Conservation (phyloP, 1,284 basidiomycete genomes). For the Boletus mariae region DNA sequence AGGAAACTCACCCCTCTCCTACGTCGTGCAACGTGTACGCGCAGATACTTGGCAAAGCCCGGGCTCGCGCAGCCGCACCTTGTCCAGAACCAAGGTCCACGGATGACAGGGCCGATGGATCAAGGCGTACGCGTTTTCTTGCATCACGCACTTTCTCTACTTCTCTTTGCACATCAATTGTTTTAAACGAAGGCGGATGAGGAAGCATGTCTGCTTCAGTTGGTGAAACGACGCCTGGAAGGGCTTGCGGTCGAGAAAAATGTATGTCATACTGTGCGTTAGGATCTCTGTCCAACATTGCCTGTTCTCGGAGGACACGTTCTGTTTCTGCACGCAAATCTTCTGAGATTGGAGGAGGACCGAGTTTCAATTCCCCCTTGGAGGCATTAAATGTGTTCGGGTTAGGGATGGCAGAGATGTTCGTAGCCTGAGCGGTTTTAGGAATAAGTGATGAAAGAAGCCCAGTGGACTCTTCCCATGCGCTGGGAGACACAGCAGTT, state of each 20-base stretch:
- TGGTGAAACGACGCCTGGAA: constrained; percentile 59
- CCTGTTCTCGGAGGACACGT: constrained; percentile 68
- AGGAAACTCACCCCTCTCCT: constrained; percentile 71
- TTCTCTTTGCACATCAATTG: constrained; percentile 87
- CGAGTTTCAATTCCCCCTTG: constrained; percentile 79
- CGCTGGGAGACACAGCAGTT: constrained; percentile 54
- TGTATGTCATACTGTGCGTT: constrained; percentile 61
- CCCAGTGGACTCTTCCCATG: constrained; percentile 82
- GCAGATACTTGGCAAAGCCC: constrained; percentile 84
- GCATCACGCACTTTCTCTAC: constrained; percentile 89
- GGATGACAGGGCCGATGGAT: constrained; percentile 61
- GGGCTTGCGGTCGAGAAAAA: constrained; percentile 43
- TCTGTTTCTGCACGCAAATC: constrained; percentile 79
- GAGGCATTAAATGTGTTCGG: constrained; percentile 72
- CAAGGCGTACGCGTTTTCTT: constrained; percentile 84
- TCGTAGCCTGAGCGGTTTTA: constrained; percentile 38
- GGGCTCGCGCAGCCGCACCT: constrained; percentile 50
- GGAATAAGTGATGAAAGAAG: constrained; percentile 76
- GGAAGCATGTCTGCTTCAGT: constrained; percentile 75
- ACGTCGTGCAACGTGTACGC: constrained; percentile 91
- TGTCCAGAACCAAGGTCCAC: constrained; percentile 58
- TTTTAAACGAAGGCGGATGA: constrained; percentile 78
- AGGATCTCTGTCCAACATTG: constrained; percentile 65
- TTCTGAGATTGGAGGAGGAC: constrained; percentile 72
- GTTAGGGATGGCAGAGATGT: constrained; percentile 37